A percentile compares a stretch with the other conserved stretches of the same genome.
Conservation (phyloP, 1,284 basidiomycete species). For the Irpex lacteus region DNA sequence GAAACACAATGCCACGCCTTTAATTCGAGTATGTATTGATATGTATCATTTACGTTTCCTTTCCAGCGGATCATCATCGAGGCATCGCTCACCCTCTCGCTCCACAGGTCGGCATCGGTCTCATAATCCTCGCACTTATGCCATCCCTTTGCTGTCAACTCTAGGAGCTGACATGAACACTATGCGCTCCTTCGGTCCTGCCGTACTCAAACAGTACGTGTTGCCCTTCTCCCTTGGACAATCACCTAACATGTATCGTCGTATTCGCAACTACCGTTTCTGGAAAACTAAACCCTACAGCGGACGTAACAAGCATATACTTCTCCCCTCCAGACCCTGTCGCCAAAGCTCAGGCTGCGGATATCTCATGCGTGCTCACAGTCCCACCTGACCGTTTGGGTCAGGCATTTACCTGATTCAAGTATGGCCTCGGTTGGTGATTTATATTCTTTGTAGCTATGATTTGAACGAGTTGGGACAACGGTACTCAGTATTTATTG, state of each 20-base stretch:
- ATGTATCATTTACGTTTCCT: background rate
- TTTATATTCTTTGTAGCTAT: too few species aligned
- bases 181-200: conserved; percentile 74
- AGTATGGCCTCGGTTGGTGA: too few species aligned
- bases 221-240: background rate
- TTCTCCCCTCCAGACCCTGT: conserved; percentile 39
- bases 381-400: background rate
- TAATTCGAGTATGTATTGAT: conserved; percentile 57
- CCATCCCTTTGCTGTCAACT: conserved; percentile 56
- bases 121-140: conserved; percentile 67
- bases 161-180: conserved; percentile 68
- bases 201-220: conserved; percentile 60
- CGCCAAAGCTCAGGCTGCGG: conserved; percentile 35
- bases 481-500: too few species aligned
- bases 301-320: conserved; percentile 42
- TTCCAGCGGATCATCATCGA: too few species aligned
- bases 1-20: conserved; percentile 67
- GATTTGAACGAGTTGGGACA: too few species aligned
- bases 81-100: too few species aligned
- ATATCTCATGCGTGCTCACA: background rate
- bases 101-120: conserved; percentile 61
- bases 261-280: conserved; percentile 38
- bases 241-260: background rate
- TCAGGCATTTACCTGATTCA: too few species aligned
- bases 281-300: conserved; percentile 52